Evolutionary conservation across 2,329 filamentous ascomycete species (phyloP), one percentile per base, ranked within the genome.

Genomic region (Fusarium zealandicum): DNA sequence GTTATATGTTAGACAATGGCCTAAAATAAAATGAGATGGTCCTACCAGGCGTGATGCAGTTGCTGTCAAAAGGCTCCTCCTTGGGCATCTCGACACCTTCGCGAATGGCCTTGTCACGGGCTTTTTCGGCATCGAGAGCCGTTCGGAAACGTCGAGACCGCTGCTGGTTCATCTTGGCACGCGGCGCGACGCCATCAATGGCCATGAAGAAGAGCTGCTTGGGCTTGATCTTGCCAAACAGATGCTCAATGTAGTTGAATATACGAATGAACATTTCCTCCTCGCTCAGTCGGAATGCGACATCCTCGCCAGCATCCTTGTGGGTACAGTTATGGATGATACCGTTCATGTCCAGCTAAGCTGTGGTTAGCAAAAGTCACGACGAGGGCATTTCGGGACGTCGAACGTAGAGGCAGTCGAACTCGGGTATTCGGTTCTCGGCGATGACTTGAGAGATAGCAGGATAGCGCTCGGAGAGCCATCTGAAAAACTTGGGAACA

Each of bases 291-390:
- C 95, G 92, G 70, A 96, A 96, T 1, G 91, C 92, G 4, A 92
- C 87, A 72, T 93, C 93, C 71, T 96, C 93, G 48, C 76, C 76
- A 18, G 91, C 89, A 76, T 99, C 93, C 71, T 95, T 96, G 78
- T 99, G 95, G 51, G 95, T 99, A 75, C 95, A 99, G 75, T 99
- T 99, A 77, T 99, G 93, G 70, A 99, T 99, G 74, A 99, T 99
- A 65, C 95, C 95, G 76, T 99, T 99, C 95, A 99, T 99, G 71
- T 96, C 91, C 67, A 96, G 82, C 86, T 89, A 72, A 20, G 47
- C 32, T 54, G 28, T 45, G 50, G 66, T 68, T 56, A 68, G 68
- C 56, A 51, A 52, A 57, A 31, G 43, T 32, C 42, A 39, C 10
- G 53, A 48, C 41, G 39, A 55, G 51, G 50, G 66, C 51, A 49